These are phyloP conservation scores for Xerocomus amazonicus DNA, from an alignment of 1,284 basidiomycete species.

Conservation along the genomic window DNA sequence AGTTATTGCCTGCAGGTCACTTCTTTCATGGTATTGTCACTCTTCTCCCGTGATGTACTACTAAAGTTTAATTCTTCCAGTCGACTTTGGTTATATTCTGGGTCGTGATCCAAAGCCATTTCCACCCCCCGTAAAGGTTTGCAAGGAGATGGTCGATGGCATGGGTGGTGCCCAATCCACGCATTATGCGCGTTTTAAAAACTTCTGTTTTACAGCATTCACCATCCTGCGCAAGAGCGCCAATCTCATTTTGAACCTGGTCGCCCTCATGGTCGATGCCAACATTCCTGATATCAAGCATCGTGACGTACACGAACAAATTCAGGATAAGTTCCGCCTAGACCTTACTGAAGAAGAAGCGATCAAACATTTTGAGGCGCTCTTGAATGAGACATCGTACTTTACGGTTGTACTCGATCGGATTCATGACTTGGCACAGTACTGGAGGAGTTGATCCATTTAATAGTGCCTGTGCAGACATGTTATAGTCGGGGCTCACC, in stretches of 20 bases:
- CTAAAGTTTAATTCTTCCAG: slow-evolving; percentile 40
- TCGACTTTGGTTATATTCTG: slow-evolving; percentile 98
- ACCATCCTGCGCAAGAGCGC: slow-evolving; percentile 93
- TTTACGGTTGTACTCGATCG: slow-evolving; percentile 90
- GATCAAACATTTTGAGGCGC: slow-evolving; percentile 91
- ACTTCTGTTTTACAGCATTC: slow-evolving; percentile 95
- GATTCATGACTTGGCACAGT: slow-evolving; percentile 85
- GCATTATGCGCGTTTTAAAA: slow-evolving; percentile 94
- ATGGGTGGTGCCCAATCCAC: slow-evolving; percentile 95
- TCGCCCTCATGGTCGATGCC: slow-evolving; percentile 96
- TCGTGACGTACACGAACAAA: slow-evolving; percentile 80
- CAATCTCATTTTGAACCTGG: slow-evolving; percentile 96
- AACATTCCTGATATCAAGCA: slow-evolving; percentile 98
- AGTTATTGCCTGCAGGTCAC: slow-evolving; percentile 46
- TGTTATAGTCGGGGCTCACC: not conserved
- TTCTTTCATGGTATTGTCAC: slow-evolving; percentile 75
- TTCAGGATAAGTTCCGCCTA: slow-evolving; percentile 95
- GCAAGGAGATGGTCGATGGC: slow-evolving; percentile 99
- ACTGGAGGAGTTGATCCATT: slow-evolving; percentile 62
- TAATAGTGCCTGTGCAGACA: slow-evolving; percentile 2
- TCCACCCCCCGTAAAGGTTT: slow-evolving; percentile 97
- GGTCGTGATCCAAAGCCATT: slow-evolving; percentile 98
- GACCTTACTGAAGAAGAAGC: slow-evolving; percentile 95
- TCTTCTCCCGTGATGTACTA: not conserved
- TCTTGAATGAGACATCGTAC: slow-evolving; percentile 94